A percentile compares a stretch with the other conserved stretches of the same genome.
Conservation (phyloP, 495 filamentous ascomycete genomes). For the Poronia punctata region DNA sequence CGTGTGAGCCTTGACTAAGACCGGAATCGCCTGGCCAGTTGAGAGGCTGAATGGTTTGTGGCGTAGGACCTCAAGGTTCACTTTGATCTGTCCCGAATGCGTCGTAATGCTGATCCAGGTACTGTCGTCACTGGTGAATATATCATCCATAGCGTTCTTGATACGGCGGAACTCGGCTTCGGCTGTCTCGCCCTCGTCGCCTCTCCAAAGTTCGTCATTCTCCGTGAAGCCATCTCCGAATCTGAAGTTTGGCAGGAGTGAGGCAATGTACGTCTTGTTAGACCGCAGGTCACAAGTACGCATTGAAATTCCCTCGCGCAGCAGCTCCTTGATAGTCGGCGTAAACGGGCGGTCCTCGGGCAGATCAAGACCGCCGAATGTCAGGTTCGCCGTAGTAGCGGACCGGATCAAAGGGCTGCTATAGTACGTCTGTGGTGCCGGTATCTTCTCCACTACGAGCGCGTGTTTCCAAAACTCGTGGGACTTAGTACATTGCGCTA, state of each 20-base stretch:
- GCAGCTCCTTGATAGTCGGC: conserved; percentile 58
- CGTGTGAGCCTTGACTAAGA: conserved; percentile 53
- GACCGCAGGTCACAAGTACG: conserved; percentile 70
- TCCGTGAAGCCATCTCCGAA: conserved; percentile 60
- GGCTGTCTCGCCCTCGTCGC: conserved; percentile 46
- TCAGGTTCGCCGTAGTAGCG: conserved; percentile 55
- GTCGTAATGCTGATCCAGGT: conserved; percentile 60
- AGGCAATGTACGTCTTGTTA: conserved; percentile 47
- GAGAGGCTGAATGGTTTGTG: conserved; percentile 54
- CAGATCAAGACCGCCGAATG: conserved; percentile 50
- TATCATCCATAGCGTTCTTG: conserved; percentile 50
- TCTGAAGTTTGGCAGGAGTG: conserved; percentile 48
- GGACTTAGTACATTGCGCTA: conserved; percentile 56
- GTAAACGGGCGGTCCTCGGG: conserved; percentile 46
- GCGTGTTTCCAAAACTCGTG: conserved; percentile 57
- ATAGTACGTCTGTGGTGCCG: conserved; percentile 61
- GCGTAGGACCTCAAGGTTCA: conserved; percentile 47
- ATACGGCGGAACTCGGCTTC: conserved; percentile 50
- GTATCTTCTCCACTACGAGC: conserved; percentile 51
- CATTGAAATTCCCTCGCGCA: conserved; percentile 65
- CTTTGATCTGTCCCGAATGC: conserved; percentile 60
- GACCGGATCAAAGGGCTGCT: conserved; percentile 59
- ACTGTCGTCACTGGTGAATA: conserved; percentile 54
- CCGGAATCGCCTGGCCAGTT: conserved; percentile 66
- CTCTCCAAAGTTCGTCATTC: conserved; percentile 55